Evolutionary conservation across 768 basidiomycete genomes (phyloP).

Genomic region (Mycena vitilis): DNA sequence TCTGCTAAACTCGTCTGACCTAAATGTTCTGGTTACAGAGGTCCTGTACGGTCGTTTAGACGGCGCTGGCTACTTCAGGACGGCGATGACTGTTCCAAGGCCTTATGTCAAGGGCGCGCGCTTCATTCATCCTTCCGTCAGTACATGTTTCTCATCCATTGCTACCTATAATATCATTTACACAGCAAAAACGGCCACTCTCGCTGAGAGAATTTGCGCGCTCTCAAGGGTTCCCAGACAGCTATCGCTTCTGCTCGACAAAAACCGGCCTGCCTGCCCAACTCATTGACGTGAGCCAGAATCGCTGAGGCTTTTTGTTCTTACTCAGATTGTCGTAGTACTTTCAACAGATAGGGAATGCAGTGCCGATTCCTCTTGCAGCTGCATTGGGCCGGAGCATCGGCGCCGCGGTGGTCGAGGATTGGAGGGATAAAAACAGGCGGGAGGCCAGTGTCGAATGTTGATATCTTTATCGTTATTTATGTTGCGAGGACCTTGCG

Average conservation of each 20-base stretch:
- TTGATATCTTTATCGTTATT: neutral
- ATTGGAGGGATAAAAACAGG: constrained; percentile 6
- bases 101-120: neutral
- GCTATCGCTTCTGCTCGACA: constrained; percentile 55
- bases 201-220: constrained; percentile 62
- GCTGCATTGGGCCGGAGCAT: constrained; percentile 28
- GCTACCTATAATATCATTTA: neutral
- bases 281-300: constrained; percentile 21
- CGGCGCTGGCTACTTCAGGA: constrained; percentile 9
- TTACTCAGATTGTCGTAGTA: constrained; percentile 8
- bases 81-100: constrained; percentile 15
- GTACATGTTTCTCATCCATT: neutral
- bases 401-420: constrained; percentile 4
- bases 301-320: neutral
- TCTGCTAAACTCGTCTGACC: neutral
- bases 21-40: neutral
- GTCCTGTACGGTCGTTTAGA: constrained; percentile 17
- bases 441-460: constrained; percentile 11
- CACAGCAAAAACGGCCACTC: constrained; percentile 62
- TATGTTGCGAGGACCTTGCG: no score
- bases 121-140: constrained; percentile 23
- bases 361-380: constrained; percentile 26
- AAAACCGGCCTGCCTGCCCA: constrained; percentile 38
- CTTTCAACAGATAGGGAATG: constrained; percentile 27
- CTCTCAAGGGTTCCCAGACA: constrained; percentile 67